Evolutionary conservation across 140 eudicot genomes (phyloP).

Genomic region (Senecio squalidus): DNA sequence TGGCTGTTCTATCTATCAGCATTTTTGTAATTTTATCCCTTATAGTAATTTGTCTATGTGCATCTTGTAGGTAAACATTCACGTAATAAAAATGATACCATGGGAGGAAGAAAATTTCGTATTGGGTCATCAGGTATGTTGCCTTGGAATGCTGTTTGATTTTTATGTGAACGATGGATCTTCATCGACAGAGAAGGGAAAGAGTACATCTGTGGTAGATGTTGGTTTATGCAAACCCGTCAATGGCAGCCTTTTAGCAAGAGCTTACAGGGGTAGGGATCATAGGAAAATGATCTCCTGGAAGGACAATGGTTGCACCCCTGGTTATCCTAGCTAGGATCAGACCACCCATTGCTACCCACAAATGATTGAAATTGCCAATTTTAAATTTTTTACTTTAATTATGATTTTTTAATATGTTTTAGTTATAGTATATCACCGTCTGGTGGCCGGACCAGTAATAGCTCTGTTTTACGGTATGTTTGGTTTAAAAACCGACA

Average conservation of each 20-base stretch:
- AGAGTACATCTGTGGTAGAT: slow-evolving; percentile 53
- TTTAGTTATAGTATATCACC: too few relatives aligned
- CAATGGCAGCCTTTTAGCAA: slow-evolving; percentile 54
- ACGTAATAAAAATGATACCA: slow-evolving; percentile 53
- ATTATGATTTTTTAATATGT: too few relatives aligned
- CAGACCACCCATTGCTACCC: neutral
- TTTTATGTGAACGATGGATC: slow-evolving; percentile 52
- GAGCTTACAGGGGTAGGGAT: slow-evolving; percentile 85
- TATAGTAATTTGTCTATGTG: slow-evolving; percentile 16
- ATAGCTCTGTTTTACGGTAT: too few relatives aligned
- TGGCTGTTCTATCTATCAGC: too few relatives aligned
- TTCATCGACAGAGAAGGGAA: slow-evolving; percentile 38
- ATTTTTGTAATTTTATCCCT: too few relatives aligned
- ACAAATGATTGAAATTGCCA: too few relatives aligned
- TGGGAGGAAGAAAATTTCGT: slow-evolving; percentile 49
- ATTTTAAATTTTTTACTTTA: too few relatives aligned
- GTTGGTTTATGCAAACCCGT: slow-evolving; percentile 77
- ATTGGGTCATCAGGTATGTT: slow-evolving; percentile 71
- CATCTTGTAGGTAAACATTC: slow-evolving; percentile 64
- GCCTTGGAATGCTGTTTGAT: slow-evolving; percentile 92
- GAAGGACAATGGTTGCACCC: slow-evolving; percentile 69
- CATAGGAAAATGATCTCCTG: slow-evolving; percentile 90
- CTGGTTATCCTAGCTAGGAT: slow-evolving; percentile 68
- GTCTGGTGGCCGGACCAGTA: too few relatives aligned
- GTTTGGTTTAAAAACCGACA: too few relatives aligned